Evolutionary conservation across 2,329 filamentous ascomycete genomes (phyloP).

Genomic region (Aaosphaeria pasadenensis): DNA sequence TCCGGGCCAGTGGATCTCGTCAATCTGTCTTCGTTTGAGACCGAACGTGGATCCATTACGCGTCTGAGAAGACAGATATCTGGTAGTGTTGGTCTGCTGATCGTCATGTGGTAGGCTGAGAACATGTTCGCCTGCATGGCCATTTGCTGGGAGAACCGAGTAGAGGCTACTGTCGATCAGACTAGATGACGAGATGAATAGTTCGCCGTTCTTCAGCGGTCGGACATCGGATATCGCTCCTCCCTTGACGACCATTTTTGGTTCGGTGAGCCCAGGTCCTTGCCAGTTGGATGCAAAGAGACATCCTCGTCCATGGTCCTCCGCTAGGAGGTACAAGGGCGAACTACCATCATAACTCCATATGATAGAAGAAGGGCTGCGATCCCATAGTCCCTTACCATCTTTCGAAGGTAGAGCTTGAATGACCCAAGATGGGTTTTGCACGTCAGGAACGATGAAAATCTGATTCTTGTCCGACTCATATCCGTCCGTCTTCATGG

Average conservation of each 20-base stretch:
- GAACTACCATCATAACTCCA: slow-evolving; percentile 55
- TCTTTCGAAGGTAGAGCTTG: slow-evolving; percentile 63
- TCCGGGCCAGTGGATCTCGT: slow-evolving; percentile 68
- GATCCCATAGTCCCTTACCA: slow-evolving; percentile 60
- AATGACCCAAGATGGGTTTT: slow-evolving; percentile 55
- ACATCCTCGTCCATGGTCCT: slow-evolving; percentile 66
- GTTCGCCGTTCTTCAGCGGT: slow-evolving; percentile 48
- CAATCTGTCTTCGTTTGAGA: slow-evolving; percentile 60
- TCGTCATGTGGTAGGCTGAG: slow-evolving; percentile 18
- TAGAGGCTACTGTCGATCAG: slow-evolving; percentile 72
- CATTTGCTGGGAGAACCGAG: slow-evolving; percentile 49
- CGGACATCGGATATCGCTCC: slow-evolving; percentile 44
- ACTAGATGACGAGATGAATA: slow-evolving; percentile 67
- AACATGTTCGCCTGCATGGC: slow-evolving; percentile 3
- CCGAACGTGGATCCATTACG: slow-evolving; percentile 66
- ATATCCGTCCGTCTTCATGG: slow-evolving; percentile 75
- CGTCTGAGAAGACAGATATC: slow-evolving; percentile 60
- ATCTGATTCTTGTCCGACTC: slow-evolving; percentile 76
- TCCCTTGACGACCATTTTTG: slow-evolving; percentile 30
- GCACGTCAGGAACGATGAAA: slow-evolving; percentile 61
- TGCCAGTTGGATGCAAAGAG: slow-evolving; percentile 54
- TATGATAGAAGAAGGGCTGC: slow-evolving; percentile 49
- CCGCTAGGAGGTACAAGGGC: slow-evolving; percentile 68
- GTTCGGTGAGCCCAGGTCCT: slow-evolving; percentile 11
- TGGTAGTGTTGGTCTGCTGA: slow-evolving; percentile 15